A percentile compares a stretch with the other conserved stretches of the same genome.
Conservation (phyloP, 2,329 filamentous ascomycete species). For the Exophiala calicioides region DNA sequence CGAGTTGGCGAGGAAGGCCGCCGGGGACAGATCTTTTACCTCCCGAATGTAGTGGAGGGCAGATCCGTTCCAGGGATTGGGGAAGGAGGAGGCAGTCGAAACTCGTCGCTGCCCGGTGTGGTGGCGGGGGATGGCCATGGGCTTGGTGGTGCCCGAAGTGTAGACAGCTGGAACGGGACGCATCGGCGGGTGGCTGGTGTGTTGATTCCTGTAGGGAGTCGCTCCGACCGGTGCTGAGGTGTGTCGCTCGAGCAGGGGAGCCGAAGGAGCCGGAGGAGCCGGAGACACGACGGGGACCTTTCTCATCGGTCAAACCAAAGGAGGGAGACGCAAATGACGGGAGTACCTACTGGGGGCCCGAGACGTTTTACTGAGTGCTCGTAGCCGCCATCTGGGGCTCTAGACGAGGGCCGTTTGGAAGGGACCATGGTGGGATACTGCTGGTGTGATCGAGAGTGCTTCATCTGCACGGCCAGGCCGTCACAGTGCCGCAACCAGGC, state of each 20-base stretch:
- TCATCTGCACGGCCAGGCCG: slow-evolving; percentile 19
- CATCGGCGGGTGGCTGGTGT: slow-evolving; percentile 2
- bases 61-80: slow-evolving; percentile 42
- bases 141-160: slow-evolving; percentile 34
- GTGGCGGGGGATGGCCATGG: slow-evolving; percentile 31
- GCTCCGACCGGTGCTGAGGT: slow-evolving; percentile 25
- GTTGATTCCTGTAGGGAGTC: slow-evolving; percentile 9
- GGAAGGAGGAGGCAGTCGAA: slow-evolving; percentile 37
- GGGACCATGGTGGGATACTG: slow-evolving; percentile 22
- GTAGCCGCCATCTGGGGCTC: slow-evolving; percentile 36
- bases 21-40: slow-evolving; percentile 45
- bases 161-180: slow-evolving; percentile 40
- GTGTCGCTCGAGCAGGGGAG: slow-evolving; percentile 30
- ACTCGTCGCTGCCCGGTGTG: slow-evolving; percentile 17
- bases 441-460: slow-evolving; percentile 6
- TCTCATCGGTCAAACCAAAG: slow-evolving; percentile 29
- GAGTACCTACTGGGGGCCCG: slow-evolving; percentile 32
- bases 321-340: slow-evolving; percentile 17
- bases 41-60: slow-evolving; percentile 38
- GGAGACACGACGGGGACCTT: slow-evolving; percentile 19
- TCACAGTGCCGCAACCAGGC: slow-evolving; percentile 23
- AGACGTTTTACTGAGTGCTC: slow-evolving; percentile 44
- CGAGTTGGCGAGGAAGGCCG: slow-evolving; percentile 43
- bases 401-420: slow-evolving; percentile 27
- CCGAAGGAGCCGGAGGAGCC: slow-evolving; percentile 24